Evolutionary conservation across 2,329 filamentous ascomycete species (phyloP), one percentile per base, ranked within the genome.

Genomic region (Ophiostoma pallidulum): DNA sequence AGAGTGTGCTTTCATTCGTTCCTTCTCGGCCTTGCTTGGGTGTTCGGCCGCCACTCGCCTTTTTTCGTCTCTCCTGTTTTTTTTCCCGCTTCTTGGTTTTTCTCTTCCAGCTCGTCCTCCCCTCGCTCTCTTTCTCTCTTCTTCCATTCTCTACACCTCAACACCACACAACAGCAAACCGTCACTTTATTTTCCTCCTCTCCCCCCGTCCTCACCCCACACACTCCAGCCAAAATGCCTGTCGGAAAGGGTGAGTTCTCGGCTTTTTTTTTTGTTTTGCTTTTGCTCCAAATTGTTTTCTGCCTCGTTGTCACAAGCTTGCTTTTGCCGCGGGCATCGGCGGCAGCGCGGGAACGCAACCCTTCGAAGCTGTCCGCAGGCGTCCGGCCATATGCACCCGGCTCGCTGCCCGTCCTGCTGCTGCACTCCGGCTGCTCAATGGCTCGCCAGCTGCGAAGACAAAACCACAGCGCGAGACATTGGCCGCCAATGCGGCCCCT

Each of bases 201-300:
- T 37, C 19, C 26, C 14, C 28, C 26, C 39, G 20, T 32, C 24
- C 32, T 22, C 41, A 16, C 29, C 26, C 32, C 48, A 32, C 64
- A 62, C 18, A 41, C 60, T 54, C 29, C 42, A 36, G 16, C 31
- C 62, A 72, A 66, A 62, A 71, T 71, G 64, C 58, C 56, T 62
- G 66, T 64, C 61, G 60, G 63, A 60, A 60, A 65, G 53, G 70
- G 70, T 73, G 69, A 57, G 70, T 65, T 14, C 4, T 14, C n/a
- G n/a, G n/a, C n/a, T n/a, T n/a, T n/a, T n/a, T n/a, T n/a, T n/a
- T n/a, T n/a, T n/a, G n/a, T 38, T 14, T 44, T 16, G 24, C 8
- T 29, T 33, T 33, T 38, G 18, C 36, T 31, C 16, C n/a, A n/a
- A n/a, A n/a, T n/a, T 9, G 16, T 22, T 38, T 18, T 14, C 26